Evolutionary conservation across 305 asterid species (phyloP), one percentile per base, ranked within the genome.

Genomic region (Withania somnifera): DNA sequence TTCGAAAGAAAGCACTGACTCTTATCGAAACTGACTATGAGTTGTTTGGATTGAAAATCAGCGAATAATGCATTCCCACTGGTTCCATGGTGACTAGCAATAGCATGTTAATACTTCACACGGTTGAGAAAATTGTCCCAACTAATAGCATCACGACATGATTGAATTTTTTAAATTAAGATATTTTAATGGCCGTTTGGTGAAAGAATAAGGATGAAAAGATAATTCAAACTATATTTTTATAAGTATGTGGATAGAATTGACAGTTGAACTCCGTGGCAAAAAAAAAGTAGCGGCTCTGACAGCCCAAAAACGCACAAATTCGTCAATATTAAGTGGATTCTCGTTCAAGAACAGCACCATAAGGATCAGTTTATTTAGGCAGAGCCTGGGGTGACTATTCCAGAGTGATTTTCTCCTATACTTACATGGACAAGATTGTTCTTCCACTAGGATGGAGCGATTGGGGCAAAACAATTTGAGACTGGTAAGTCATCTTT

Each of bases 371-470:
- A 1, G 77, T 89, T 30, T 91, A 91, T 73, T 86, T 92, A 7
- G 94, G 97, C 34, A 84, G 94, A 78, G 93, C 94, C 0, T 91
- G 94, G 97, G 97, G 93, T 5, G 92, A 88, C 80, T 92, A 86
- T 81, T 92, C 97, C 7, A 84, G 90, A 20, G 93, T 92, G 8
- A 22, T 92, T 5, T 89, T 89, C 42, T 89, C 93, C 13, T 90
- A 87, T 82, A 85, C 91, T 1, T 89, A 81, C 64, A 63, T 92
- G 93, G 92, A 92, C 69, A 86, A 80, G 24, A 82, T 86, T 77
- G 90, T 92, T 60, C 86, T 91, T 82, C 88, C 92, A 10, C 88
- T 85, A 77, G 97, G 97, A 42, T 92, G 97, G 94, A 88, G 77
- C 38, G 91, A 92, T 10, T 92, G 97, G 94, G 92, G 92, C 38